phyloP scores from a whole-genome alignment of 202 grass and related monocot genomes.

The Panicum hallii region DNA sequence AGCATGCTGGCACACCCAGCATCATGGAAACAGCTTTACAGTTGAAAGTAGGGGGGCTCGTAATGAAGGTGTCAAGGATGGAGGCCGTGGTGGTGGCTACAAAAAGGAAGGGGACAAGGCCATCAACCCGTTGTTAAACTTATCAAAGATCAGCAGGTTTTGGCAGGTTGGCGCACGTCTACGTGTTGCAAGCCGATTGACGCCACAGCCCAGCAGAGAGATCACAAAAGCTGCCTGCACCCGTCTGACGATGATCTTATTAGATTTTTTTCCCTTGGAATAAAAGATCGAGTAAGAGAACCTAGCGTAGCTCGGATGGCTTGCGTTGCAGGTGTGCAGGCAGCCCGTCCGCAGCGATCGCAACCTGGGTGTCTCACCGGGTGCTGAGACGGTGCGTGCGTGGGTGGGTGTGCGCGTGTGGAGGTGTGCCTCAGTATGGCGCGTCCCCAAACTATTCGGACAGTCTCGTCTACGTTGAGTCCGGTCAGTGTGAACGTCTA shows the following conservation, averaged over 20 bases:
- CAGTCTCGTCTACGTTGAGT: no score
- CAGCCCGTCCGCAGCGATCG: no score
- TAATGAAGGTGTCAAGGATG: slow-evolving; percentile 27
- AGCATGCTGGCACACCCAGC: neutral
- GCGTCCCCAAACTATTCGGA: no score
- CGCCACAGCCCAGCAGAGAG: neutral
- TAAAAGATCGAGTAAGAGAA: neutral
- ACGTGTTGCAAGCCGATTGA: slow-evolving; percentile 33
- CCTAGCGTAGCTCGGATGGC: no score
- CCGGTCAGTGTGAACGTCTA: no score
- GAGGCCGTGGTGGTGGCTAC: slow-evolving; percentile 8
- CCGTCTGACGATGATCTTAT: neutral
- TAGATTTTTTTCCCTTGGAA: no score
- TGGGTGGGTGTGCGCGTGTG: no score
- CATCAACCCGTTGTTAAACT: neutral
- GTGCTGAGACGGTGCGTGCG: no score
- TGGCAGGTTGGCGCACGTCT: neutral
- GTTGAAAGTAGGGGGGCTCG: slow-evolving; percentile 40
- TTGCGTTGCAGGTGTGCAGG: no score
- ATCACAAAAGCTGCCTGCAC: neutral
- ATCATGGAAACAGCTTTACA: slow-evolving; percentile 50
- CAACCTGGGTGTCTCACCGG: no score
- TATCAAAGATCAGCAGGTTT: slow-evolving; percentile 13
- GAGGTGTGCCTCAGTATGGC: no score
- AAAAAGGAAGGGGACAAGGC: slow-evolving; percentile 20